Base-by-base conservation (phyloP, 345 rosid species). In the Excoecaria cochinchinensis region DNA sequence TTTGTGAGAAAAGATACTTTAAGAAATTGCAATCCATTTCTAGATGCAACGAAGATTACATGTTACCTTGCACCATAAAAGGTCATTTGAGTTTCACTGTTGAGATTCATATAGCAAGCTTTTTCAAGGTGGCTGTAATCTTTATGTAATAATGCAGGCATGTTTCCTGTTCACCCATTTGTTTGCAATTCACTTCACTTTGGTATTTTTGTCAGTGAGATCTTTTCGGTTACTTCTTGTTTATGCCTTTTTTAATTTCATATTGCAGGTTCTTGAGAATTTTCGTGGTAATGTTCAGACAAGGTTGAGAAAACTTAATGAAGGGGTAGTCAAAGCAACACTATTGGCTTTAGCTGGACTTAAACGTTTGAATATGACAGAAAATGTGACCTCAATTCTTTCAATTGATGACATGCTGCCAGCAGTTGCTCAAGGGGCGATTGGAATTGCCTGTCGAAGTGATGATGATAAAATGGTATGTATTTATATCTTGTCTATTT, bases 341-440 rank as follows among this genome's bases (percentile, higher is more conserved):
- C 77, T 95, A 47, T 88, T 95, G 82, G 99, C 99, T 22, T 82
- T 95, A 76, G 98, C 99, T 80, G 99, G 99, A 62, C 95, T 95
- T 12, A 95, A 88, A 82, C 93, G 99, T 75, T 76, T 95, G 76
- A 87, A 81, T 79, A 93, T 95, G 97, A 93, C 92, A 3, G 98
- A 91, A 76, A 91, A 91, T 65, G 98, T 93, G 44, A 83, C 97
- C 59, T 84, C 91, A 44, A 76, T 87, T 72, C 91, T 95, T 67
- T 78, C 98, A 39, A 82, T 93, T 1, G 91, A 93, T 69, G 97
- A 93, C 72, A 95, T 95, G 98, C 98, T 95, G 76, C 99, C 99
- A 12, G 99, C 99, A 57, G 99, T 95, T 88, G 99, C 99, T 73
- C 99, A 95, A 81, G 99, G 99, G 36, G 99, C 99, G 10, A 95